A percentile compares a stretch with the other conserved stretches of the same genome.
These are phyloP conservation scores for Trichoderma cornu-damae DNA, from an alignment of 2,329 filamentous ascomycete genomes.

Conservation along the genomic window DNA sequence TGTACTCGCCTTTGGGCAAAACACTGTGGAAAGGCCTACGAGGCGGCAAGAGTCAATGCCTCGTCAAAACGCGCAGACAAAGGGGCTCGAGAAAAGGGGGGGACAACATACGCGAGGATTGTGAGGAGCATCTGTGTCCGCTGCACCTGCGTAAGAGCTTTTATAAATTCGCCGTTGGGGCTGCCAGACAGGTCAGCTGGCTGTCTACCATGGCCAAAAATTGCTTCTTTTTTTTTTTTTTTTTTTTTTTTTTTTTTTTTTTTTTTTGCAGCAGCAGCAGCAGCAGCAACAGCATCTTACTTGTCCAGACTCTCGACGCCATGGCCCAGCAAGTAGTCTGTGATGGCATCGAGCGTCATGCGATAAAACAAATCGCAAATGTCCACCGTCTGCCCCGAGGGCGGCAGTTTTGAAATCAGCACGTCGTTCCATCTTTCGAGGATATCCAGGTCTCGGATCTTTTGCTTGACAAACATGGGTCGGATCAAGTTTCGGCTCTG, in stretches of 20 bases:
- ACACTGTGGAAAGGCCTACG: constrained; percentile 58
- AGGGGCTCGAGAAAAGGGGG: too few species aligned
- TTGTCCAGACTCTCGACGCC: constrained; percentile 19
- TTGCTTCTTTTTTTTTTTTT: too few species aligned
- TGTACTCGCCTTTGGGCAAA: constrained; percentile 62
- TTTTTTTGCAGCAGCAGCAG: too few species aligned
- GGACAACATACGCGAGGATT: constrained; percentile 23
- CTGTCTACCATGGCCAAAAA: too few species aligned
- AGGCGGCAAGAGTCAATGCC: constrained; percentile 51
- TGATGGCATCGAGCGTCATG: constrained; percentile 76
- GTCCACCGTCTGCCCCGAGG: constrained; percentile 56
- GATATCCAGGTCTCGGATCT: constrained; percentile 72
- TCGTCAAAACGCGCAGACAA: too few species aligned
- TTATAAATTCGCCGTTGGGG: constrained; percentile 64
- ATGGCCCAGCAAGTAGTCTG: constrained; percentile 73
- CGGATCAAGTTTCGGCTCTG: constrained; percentile 71
- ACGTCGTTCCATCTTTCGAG: constrained; percentile 51
- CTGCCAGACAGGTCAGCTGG: constrained; percentile 33
- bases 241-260: too few species aligned
- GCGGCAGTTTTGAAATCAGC: constrained; percentile 20
- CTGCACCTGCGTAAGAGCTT: constrained; percentile 76
- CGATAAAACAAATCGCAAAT: constrained; percentile 75
- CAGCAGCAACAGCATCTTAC: neutral
- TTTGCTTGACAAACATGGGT: constrained; percentile 80
- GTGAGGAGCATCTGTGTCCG: constrained; percentile 50